Evolutionary conservation across 2,329 filamentous ascomycete species (phyloP).

Genomic region (Penicillium sp.): DNA sequence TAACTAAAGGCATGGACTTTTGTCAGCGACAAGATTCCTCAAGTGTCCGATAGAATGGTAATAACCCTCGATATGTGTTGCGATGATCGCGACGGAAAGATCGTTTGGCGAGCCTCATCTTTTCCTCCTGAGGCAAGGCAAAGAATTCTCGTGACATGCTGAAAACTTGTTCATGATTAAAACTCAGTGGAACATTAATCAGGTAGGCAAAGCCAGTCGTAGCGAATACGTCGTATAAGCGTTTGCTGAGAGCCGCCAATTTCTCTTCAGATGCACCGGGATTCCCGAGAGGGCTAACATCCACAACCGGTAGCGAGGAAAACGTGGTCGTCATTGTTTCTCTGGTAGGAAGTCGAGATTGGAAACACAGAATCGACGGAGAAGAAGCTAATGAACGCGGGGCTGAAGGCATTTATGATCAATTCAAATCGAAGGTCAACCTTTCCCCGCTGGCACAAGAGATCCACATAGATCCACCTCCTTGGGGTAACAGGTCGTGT

Average conservation of each 20-base stretch:
- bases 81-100: slow-evolving; percentile 44
- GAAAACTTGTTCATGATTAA: slow-evolving; percentile 49
- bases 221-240: slow-evolving; percentile 48
- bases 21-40: not conserved
- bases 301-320: slow-evolving; percentile 49
- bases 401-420: not conserved
- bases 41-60: not conserved
- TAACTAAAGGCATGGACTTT: slow-evolving; percentile 36
- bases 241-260: slow-evolving; percentile 37
- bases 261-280: slow-evolving; percentile 30
- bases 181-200: slow-evolving; percentile 47
- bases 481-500: slow-evolving; percentile 8
- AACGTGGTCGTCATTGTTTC: slow-evolving; percentile 48
- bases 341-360: not conserved
- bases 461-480: slow-evolving; percentile 6
- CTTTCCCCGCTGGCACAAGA: not conserved
- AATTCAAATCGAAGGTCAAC: not conserved
- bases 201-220: slow-evolving; percentile 55
- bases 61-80: slow-evolving; percentile 51
- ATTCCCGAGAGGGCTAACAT: slow-evolving; percentile 40
- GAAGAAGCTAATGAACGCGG: not conserved
- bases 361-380: not conserved
- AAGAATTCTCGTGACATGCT: slow-evolving; percentile 46
- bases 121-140: slow-evolving; percentile 38
- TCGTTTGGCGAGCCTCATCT: slow-evolving; percentile 49